Evolutionary conservation across 1,284 basidiomycete genomes (phyloP), one percentile per base, ranked within the genome.

Genomic region (Fistulinella cinereoalba): DNA sequence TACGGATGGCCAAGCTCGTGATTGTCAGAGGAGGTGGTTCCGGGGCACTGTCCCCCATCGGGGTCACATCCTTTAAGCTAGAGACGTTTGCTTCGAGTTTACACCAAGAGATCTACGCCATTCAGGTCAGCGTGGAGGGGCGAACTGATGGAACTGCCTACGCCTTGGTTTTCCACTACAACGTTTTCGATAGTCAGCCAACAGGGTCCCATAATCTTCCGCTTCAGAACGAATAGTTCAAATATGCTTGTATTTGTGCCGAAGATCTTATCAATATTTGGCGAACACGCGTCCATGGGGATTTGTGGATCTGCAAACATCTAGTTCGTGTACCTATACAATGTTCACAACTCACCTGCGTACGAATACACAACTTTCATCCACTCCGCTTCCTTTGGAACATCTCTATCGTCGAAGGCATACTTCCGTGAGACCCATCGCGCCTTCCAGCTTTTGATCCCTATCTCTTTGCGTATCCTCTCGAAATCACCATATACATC

Each of bases 141-240:
- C 27, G 10, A 33, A 37, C n/a, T 41, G 22, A 34, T 15, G 19
- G 47, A n/a, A 21, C 7, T 6, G 69, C 85, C 46, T 64, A 92
- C 90, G 9, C 87, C 85, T 67, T 89, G 87, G 58, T 84, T 70
- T 45, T 88, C 85, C 18, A 92, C 70, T 37, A 79, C 69, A 11
- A 85, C 82, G 21, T 85, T 79, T 65, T 88, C 85, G 54, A 99
- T 79, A 50, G 88, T 80, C 41, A 99, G 74, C 97, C 96, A 99
- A 66, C 97, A 99, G 0, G 97, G 95, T 3, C 97, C 97, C 92
- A 97, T 98, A 54, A 99, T 97, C 70, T 93, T 94, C 29, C 94
- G 83, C 70, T 98, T 98, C 45, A 99, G 61, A 1, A 94, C 92
- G n/a, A 99, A 80, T 8, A 95, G 73, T 67, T 99, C 97, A 59